phyloP scores from a whole-genome alignment of 2,329 filamentous ascomycete genomes.

The Penicillium decumbens region DNA sequence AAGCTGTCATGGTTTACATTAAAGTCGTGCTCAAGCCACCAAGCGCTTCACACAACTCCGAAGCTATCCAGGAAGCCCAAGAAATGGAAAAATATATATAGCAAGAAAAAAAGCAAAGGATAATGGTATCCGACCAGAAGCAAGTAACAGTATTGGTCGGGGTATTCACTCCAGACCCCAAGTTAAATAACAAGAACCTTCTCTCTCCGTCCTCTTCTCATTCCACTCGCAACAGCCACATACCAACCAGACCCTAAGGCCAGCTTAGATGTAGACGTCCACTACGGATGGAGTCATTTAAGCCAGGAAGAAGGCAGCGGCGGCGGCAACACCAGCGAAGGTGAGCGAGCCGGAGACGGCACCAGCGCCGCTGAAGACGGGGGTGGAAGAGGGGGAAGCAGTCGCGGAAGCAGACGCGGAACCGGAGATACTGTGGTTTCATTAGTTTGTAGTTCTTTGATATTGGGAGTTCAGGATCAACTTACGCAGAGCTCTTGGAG shows the following conservation, averaged over 20 bases:
- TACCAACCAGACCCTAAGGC: slow-evolving; percentile 1
- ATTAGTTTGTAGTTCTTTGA: not conserved
- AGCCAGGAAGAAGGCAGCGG: slow-evolving; percentile 31
- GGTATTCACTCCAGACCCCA: slow-evolving; percentile 17
- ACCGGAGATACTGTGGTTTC: not conserved
- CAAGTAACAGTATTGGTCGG: slow-evolving; percentile 23
- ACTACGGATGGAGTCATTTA: slow-evolving; percentile 25
- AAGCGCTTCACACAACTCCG: slow-evolving; percentile 28
- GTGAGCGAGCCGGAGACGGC: slow-evolving; percentile 27
- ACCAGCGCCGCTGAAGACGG: slow-evolving; percentile 28
- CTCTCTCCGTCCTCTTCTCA: slow-evolving; percentile 8
- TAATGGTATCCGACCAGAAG: slow-evolving; percentile 25
- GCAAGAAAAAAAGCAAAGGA: slow-evolving; percentile 17
- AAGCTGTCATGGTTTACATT: slow-evolving; percentile 31
- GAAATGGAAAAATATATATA: slow-evolving; percentile 23
- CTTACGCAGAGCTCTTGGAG: slow-evolving; percentile 16
- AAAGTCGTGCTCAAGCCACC: slow-evolving; percentile 27
- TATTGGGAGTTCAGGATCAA: not conserved
- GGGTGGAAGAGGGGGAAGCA: slow-evolving; percentile 14
- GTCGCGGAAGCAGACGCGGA: not conserved
- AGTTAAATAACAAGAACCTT: slow-evolving; percentile 23
- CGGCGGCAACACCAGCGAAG: slow-evolving; percentile 29
- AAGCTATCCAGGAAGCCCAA: slow-evolving; percentile 28
- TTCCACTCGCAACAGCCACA: slow-evolving; percentile 1
- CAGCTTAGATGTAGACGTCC: slow-evolving; percentile 7